Base-by-base conservation (phyloP, 768 basidiomycete species). In the Tulasnella sp. region DNA sequence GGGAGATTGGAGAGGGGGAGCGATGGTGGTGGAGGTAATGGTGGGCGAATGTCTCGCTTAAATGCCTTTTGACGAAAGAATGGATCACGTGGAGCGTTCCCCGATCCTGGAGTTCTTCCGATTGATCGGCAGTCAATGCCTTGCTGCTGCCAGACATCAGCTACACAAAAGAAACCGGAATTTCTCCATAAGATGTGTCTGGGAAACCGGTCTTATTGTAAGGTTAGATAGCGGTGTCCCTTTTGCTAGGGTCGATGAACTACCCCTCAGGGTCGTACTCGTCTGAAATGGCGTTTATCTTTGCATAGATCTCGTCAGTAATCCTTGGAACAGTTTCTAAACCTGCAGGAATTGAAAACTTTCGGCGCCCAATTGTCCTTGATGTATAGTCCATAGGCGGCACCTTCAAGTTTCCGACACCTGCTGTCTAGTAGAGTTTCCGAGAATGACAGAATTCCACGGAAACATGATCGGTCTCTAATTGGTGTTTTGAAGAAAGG, bases 401-500 rank as follows among this genome's bases (percentile, higher is more conserved):
- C 20, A 58, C 54, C 54, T 85, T 90, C 79, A 94, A 84, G 85
- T 93, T 93, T 93, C 91, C 48, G 88, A 77, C 37, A 94, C 85
- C 83, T 93, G 93, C 81, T 91, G 88, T 1, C 90, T 89, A 79
- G 87, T 90, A 14, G 91, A 88, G 0, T 90, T 92, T 18, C 93
- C 93, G 73, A 93, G 88, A 83, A 93, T 92, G 80, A 93, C 89
- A 22, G n/a, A n/a, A n/a, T n/a, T n/a, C n/a, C n/a, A n/a, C n/a
- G n/a, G n/a, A n/a, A n/a, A n/a, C n/a, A n/a, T n/a, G n/a, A n/a
- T n/a, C n/a, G n/a, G n/a, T n/a, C n/a, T n/a, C n/a, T n/a, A n/a
- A n/a, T n/a, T n/a, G n/a, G n/a, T n/a, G n/a, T 12, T 20, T 20
- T 3, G 22, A 34, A 28, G 1, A 28, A 60, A 58, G 8, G 8